These are phyloP conservation scores for Russula brevipes DNA, from an alignment of 768 basidiomycete genomes.

Conservation along the genomic window DNA sequence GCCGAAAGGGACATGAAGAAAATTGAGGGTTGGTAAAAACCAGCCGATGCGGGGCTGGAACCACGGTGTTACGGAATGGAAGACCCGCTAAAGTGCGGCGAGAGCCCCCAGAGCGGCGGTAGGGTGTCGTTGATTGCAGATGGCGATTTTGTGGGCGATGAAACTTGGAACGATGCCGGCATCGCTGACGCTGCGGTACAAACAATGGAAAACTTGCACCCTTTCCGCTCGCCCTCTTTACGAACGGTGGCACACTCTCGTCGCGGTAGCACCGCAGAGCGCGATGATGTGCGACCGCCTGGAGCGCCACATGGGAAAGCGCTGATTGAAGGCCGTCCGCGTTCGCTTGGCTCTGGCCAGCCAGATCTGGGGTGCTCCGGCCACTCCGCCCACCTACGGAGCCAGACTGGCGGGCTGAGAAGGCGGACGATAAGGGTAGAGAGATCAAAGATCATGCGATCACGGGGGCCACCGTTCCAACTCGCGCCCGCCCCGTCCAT, in stretches of 20 bases:
- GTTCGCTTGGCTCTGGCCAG: neutral
- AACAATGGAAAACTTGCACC: neutral
- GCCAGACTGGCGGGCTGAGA: slow-evolving; percentile 9
- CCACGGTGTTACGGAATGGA: slow-evolving; percentile 13
- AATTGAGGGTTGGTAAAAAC: slow-evolving; percentile 7
- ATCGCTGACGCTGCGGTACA: neutral
- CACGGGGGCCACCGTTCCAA: slow-evolving; percentile 17
- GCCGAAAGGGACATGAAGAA: slow-evolving; percentile 6
- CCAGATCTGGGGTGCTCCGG: slow-evolving; percentile 18
- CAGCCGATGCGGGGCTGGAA: slow-evolving; percentile 19
- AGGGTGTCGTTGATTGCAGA: neutral
- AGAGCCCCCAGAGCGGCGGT: slow-evolving; percentile 2
- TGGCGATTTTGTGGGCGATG: slow-evolving; percentile 2
- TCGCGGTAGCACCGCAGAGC: neutral
- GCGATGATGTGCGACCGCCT: neutral
- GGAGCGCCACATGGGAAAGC: neutral
- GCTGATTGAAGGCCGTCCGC: neutral
- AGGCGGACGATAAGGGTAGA: slow-evolving; percentile 17
- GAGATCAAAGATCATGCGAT: slow-evolving; percentile 20
- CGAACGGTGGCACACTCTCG: neutral
- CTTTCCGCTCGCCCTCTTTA: neutral
- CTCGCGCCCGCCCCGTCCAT: neutral
- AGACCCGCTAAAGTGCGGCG: neutral
- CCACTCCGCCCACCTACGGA: neutral
- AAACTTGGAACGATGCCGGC: slow-evolving; percentile 9